Percentiles rank a stretch among this genome's conserved stretches.
Evolutionary conservation across 768 basidiomycete species (phyloP).

Genomic region (Mycena floridula): DNA sequence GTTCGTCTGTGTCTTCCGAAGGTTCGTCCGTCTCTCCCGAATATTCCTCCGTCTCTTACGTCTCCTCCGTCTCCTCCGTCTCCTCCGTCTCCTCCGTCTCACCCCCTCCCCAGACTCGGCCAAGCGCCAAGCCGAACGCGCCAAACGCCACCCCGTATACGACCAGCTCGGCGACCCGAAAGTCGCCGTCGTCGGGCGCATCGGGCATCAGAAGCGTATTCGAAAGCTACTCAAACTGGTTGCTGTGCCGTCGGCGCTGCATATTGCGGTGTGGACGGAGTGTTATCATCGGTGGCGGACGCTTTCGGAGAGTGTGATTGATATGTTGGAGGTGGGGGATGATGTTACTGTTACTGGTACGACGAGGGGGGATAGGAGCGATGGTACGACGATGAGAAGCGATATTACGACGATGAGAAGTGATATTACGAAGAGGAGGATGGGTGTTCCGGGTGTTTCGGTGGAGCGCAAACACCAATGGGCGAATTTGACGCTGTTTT

Average conservation of each 20-base stretch:
- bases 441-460: not conserved
- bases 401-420: too few species aligned
- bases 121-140: conserved; percentile 49
- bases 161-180: conserved; percentile 77
- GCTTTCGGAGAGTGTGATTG: conserved; percentile 54
- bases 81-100: too few species aligned
- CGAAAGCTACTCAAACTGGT: conserved; percentile 64
- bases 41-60: too few species aligned
- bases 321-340: too few species aligned
- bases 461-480: conserved; percentile 80
- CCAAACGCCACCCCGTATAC: conserved; percentile 67
- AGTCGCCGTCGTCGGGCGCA: conserved; percentile 63
- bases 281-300: conserved; percentile 71
- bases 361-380: not conserved
- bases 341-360: conserved; percentile 17
- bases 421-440: not conserved
- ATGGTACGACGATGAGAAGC: too few species aligned
- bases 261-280: conserved; percentile 79
- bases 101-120: too few species aligned
- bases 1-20: too few species aligned
- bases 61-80: too few species aligned
- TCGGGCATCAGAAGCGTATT: conserved; percentile 75
- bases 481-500: conserved; percentile 77
- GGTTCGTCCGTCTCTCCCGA: too few species aligned
- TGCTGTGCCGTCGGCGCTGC: conserved; percentile 56